phyloP scores from a whole-genome alignment of 2,329 filamentous ascomycete species.

The Xylariales sp. region DNA sequence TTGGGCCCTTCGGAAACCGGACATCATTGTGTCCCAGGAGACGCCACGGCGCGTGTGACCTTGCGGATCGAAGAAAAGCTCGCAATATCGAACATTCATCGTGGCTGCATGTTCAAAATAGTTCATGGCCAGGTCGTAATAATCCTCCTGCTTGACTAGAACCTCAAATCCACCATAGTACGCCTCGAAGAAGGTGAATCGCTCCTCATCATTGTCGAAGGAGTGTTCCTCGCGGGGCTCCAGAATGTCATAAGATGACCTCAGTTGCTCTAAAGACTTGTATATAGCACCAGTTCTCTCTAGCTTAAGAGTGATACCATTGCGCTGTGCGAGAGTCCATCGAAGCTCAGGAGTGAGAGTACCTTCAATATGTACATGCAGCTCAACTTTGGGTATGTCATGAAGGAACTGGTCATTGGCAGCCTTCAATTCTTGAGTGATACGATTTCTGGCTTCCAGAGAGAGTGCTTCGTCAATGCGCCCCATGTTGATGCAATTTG shows the following conservation, averaged over 20 bases:
- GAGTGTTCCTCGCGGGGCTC: constrained; percentile 2
- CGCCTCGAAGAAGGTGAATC: background rate
- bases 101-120: constrained; percentile 8
- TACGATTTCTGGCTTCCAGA: too few species aligned
- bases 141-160: constrained; percentile 5
- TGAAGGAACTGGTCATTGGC: background rate
- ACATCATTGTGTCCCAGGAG: constrained; percentile 3
- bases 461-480: too few species aligned
- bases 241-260: constrained; percentile 3
- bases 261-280: background rate
- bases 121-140: constrained; percentile 3
- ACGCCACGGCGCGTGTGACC: constrained; percentile 9
- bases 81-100: constrained; percentile 10
- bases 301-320: background rate
- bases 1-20: constrained; percentile 4
- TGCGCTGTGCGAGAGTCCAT: background rate
- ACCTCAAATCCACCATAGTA: constrained; percentile 6
- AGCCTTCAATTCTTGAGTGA: too few species aligned
- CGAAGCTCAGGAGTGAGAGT: background rate
- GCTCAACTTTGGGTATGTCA: background rate
- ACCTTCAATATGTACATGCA: background rate
- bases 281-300: too few species aligned
- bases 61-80: constrained; percentile 12
- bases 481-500: too few species aligned
- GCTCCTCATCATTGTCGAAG: background rate